Evolutionary conservation across 441 rosid species (phyloP), one percentile per base, ranked within the genome.

Genomic region (Arabidopsis lyrata): DNA sequence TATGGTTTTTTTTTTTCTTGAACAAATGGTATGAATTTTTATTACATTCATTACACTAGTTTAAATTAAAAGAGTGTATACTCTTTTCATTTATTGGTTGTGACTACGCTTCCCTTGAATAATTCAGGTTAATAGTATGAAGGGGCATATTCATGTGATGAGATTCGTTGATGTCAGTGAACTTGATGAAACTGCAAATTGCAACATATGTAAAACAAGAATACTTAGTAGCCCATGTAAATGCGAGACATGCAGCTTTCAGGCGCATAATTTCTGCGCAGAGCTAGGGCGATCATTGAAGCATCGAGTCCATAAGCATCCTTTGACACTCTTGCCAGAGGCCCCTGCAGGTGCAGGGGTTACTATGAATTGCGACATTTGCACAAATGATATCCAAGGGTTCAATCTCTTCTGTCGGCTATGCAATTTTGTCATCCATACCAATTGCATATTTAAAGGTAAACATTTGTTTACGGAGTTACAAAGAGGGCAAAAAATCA

Each of bases 171-270:
- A 44, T n/a, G 0, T 44, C 4, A 44, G 48, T 44, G 48, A 44
- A 44, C 48, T 44, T 44, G 8, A n/a, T 44, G 18, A 44, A 44
- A n/a, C 1, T 14, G 18, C 18, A n/a, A 6, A 44, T 0, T 44
- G 48, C 48, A 1, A 44, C 8, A 44, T 44, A n/a, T 44, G 48
- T n/a, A 44, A n/a, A 2, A 44, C 8, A n/a, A 44, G 2, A 14
- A 44, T 44, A 44, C 18, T n/a, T 44, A 4, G 18, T 44, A 44
- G 18, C 48, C 48, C 48, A 5, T 44, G 48, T 44, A 44, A 44
- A 44, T 44, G 48, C 48, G 48, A 44, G 48, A 44, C 48, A 44
- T 44, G 48, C 48, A 44, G 18, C 48, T 44, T 44, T 9, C 48
- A n/a, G 48, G 48, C 48, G 0, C 48, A 44, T 44, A 6, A 44